A percentile compares a stretch with the other conserved stretches of the same genome.
These are phyloP conservation scores for Saccharum hybrid DNA, from an alignment of 202 grass and related monocot species.

Conservation along the genomic window DNA sequence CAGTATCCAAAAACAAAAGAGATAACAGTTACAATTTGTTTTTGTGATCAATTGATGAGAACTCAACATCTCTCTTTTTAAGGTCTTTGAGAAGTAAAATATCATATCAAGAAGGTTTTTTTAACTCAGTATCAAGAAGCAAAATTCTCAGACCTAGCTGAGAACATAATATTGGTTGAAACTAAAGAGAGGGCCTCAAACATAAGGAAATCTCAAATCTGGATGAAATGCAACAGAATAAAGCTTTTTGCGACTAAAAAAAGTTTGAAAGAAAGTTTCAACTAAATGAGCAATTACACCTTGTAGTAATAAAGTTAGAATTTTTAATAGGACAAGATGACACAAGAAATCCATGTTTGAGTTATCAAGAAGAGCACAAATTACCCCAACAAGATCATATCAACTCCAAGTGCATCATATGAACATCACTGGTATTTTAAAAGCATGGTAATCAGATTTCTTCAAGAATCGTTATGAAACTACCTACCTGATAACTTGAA, in stretches of 20 bases:
- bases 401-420: conserved; percentile 14
- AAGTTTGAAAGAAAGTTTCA: conserved; percentile 14
- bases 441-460: conserved; percentile 15
- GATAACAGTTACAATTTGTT: conserved; percentile 39
- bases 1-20: conserved; percentile 36
- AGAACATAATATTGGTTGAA: conserved; percentile 29
- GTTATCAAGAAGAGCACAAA: conserved; percentile 33
- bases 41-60: neutral
- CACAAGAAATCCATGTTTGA: conserved; percentile 10
- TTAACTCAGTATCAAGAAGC: neutral
- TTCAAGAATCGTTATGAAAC: neutral
- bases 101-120: neutral
- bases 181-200: conserved; percentile 1
- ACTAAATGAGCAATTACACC: conserved; percentile 34
- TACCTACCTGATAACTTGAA: conserved; percentile 87
- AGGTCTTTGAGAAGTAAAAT: neutral
- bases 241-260: conserved; percentile 12
- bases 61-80: neutral
- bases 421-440: conserved; percentile 2
- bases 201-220: conserved; percentile 30
- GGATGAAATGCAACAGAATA: neutral
- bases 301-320: conserved; percentile 32
- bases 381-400: neutral
- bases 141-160: conserved; percentile 11
- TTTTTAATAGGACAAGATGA: neutral